Conservation (phyloP, 305 asterid genomes). For the Fraxinus floribunda region DNA sequence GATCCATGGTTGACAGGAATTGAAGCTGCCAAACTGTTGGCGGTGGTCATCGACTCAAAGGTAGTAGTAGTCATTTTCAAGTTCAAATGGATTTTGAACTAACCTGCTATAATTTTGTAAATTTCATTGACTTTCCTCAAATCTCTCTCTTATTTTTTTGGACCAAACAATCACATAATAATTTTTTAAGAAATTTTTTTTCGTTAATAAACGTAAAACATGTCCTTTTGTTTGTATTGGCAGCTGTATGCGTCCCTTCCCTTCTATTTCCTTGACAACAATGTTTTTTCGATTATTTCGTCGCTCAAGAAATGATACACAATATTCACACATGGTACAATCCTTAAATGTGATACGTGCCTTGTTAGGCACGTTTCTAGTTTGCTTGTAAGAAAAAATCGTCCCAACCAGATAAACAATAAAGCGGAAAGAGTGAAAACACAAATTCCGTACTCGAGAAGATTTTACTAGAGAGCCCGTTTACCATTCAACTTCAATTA, state of each 20-base stretch:
- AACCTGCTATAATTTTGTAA: too few species aligned
- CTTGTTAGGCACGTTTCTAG: neutral
- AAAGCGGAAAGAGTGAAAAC: neutral
- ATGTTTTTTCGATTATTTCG: neutral
- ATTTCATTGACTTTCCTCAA: too few species aligned
- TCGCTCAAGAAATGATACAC: neutral
- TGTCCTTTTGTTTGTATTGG: constrained; percentile 9
- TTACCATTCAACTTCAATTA: neutral
- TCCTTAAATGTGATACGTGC: neutral
- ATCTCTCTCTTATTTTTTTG: neutral
- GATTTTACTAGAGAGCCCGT: neutral
- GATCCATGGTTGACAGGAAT: neutral
- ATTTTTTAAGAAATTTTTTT: neutral
- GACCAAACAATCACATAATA: neutral
- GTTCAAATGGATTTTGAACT: constrained; percentile 17
- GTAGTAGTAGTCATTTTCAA: constrained; percentile 4
- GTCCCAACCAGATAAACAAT: neutral
- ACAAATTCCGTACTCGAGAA: neutral
- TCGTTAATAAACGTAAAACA: neutral
- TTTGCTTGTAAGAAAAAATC: neutral
- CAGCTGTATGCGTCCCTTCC: constrained; percentile 1
- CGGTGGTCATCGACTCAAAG: constrained; percentile 15
- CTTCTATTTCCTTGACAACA: neutral
- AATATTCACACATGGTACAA: neutral
- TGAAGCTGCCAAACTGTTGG: constrained; percentile 30